Evolutionary conservation across 73 alveolate genomes (phyloP), one percentile per base, ranked within the genome.

Genomic region (Diophrys sp.): DNA sequence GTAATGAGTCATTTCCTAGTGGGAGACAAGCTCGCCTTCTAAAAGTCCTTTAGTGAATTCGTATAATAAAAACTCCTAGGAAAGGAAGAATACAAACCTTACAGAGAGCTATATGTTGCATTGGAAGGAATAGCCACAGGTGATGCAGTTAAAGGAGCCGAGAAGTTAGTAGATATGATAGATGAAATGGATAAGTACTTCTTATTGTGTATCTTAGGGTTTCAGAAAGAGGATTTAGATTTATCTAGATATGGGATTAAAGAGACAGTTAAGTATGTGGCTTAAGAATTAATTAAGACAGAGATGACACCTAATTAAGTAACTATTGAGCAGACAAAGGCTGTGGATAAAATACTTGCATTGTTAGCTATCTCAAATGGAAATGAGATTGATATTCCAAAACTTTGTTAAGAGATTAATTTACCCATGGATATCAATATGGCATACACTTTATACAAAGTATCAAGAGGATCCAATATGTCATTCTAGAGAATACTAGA

Each of bases 381-480:
- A 28, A 28, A 14, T 18, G 23, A 25, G 1, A 23, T 68, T 28
- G 75, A 68, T 68, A 68, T 68, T n/a, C 23, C 2, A 2, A 18
- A 2, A 18, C 54, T 68, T 2, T 25, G 75, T 28, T 25, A 68
- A 28, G 75, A 68, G 24, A 31, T 31, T 28, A 23, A 25, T 25
- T 2, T 27, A n/a, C 25, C 25, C 1, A 8, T 73, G 23, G 81
- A 73, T 54, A 0, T 72, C 0, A 29, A 1, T 27, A 34, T 54
- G 11, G 72, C 55, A 5, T 0, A 24, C 1, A 5, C 29, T 5
- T 54, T 73, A 2, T 73, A 73, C 55, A 73, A 34, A 44, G 72
- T 67, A 0, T 73, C 81, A 23, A 73, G 29, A 44, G 71, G 81
- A 0, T n/a, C n/a, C 44, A n/a, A 31, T 32, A 44, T 14, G 18